A percentile compares a stretch with the other conserved stretches of the same genome.
phyloP scores from a whole-genome alignment of 192 early-diverging fungal species.

The Neocallimastix lanati region DNA sequence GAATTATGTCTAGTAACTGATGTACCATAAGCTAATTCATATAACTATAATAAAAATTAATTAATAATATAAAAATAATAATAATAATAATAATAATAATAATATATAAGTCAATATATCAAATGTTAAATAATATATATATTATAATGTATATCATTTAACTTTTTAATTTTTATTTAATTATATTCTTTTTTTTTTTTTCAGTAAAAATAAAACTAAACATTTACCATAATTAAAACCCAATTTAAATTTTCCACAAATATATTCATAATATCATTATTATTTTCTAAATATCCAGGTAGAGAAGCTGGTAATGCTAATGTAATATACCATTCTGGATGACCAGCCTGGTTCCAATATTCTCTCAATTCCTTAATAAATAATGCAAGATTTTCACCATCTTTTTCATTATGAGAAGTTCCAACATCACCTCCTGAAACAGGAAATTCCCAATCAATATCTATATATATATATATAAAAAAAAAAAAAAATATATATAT shows the following conservation, averaged over 20 bases:
- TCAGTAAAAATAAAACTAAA: too few species aligned
- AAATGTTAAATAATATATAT: too few species aligned
- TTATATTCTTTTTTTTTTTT: too few species aligned
- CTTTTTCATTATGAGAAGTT: neutral
- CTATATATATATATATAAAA: neutral
- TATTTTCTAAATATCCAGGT: neutral
- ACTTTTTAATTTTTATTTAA: too few species aligned
- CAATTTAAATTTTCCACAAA: neutral
- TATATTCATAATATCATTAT: neutral
- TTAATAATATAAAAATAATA: too few species aligned
- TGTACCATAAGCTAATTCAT: neutral
- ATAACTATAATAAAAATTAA: neutral
- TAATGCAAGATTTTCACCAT: neutral
- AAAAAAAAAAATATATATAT: too few species aligned
- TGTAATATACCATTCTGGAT: neutral
- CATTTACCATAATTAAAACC: neutral
- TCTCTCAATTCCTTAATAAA: neutral
- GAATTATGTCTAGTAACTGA: neutral
- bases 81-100: too few species aligned
- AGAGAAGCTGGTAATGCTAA: neutral
- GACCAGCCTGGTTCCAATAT: neutral
- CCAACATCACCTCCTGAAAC: neutral
- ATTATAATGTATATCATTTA: too few species aligned
- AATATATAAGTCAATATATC: too few species aligned
- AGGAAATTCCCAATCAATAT: constrained; percentile 3